A percentile compares a stretch with the other conserved stretches of the same genome.
Conservation (phyloP, 108 stramenopile genomes). For the Heterococcus sp. region DNA sequence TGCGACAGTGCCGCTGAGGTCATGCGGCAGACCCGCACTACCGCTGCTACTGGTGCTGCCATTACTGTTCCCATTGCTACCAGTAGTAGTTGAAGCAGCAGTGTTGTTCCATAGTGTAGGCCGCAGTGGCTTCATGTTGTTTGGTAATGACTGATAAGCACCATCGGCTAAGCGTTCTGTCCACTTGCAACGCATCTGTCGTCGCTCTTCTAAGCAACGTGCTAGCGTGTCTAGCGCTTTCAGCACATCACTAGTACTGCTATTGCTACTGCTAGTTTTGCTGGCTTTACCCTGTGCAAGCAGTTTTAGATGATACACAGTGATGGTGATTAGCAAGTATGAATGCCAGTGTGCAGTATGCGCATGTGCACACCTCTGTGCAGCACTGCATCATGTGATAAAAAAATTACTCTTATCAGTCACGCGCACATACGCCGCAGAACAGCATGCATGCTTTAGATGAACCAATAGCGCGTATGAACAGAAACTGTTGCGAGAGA, state of each 20-base stretch:
- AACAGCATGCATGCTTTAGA: no score
- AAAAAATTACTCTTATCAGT: no score
- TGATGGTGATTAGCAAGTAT: no score
- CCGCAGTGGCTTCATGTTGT: conserved; percentile 2
- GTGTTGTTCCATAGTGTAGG: conserved; percentile 1
- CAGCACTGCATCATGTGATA: no score
- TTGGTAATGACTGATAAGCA: conserved; percentile 25
- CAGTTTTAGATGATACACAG: neutral
- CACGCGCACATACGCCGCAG: no score
- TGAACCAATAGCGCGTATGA: no score
- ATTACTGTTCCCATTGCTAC: neutral
- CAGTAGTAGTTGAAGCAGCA: no score
- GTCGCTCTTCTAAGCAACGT: conserved; percentile 25
- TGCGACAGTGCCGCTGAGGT: neutral
- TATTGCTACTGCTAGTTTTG: neutral
- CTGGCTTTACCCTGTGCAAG: neutral
- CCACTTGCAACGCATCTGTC: conserved; percentile 13
- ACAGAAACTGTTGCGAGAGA: no score
- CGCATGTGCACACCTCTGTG: no score
- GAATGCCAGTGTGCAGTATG: no score
- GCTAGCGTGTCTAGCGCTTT: conserved; percentile 20
- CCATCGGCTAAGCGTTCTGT: conserved; percentile 13
- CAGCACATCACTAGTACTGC: neutral
- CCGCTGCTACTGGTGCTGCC: neutral
- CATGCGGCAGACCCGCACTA: neutral